Base-by-base conservation (phyloP, 257 asterid genomes). In the Nicotiana tomentosiformis region DNA sequence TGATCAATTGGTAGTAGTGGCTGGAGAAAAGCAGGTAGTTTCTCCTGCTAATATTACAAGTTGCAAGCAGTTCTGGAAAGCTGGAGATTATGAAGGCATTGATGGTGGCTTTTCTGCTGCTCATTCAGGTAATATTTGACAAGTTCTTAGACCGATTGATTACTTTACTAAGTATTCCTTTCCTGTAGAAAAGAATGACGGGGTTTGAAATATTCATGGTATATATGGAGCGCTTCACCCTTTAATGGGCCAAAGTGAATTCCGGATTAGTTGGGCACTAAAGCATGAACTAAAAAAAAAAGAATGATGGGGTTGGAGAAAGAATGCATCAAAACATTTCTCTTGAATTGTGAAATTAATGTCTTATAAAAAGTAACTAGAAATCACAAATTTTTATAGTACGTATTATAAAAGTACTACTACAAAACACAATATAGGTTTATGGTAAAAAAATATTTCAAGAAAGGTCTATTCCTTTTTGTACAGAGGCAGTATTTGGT, bases 1-100 rank as follows among this genome's bases (percentile, higher is more conserved):
- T 20, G 82, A 35, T 26, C 82, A 35, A 20, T 78, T 61, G 8
- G 12, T 14, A n/a, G n/a, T n/a, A 17, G n/a, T n/a, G 37, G 8
- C 37, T 11, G 80, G 17, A 33, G 84, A 66, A 15, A 51, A 62
- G 18, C 70, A 56, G 66, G 77, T 77, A 18, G 85, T 53, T 51
- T 37, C 86, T 29, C 17, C 77, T 8, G 35, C 43, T 35, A 14
- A 51, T 70, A 0, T 77, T 74, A 65, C 83, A 20, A 80, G 84
- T 17, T 86, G 89, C 74, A 93, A 83, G 78, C 95, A 92, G 91
- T 93, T 93, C 43, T 92, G 96, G 98, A 92, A 92, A 83, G 98
- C 95, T 23, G 96, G 97, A 3, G 96, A 93, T 66, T 93, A 91
- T 80, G 91, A 90, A 20, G 91, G 85, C 26, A 58, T 84, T 72